Evolutionary conservation across 768 basidiomycete genomes (phyloP).

Genomic region (Naganishia vaughanmartiniae): DNA sequence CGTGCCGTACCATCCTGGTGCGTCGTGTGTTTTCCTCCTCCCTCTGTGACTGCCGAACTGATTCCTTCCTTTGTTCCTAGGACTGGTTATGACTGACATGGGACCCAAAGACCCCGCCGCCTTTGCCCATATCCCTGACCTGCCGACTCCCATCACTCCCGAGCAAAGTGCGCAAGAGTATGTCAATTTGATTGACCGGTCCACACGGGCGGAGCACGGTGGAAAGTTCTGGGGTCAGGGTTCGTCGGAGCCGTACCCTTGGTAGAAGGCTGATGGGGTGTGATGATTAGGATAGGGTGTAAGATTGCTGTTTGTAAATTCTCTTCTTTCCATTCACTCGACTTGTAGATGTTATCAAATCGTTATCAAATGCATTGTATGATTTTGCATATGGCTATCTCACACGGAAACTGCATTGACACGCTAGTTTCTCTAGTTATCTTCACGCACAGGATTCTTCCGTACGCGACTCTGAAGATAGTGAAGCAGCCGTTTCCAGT

Average conservation of each 20-base stretch:
- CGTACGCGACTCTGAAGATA: too few species aligned
- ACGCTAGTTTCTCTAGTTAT: too few species aligned
- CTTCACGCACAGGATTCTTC: too few species aligned
- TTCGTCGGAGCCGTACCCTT: neutral
- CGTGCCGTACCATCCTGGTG: conserved; percentile 23
- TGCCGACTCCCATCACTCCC: neutral
- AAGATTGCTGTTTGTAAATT: too few species aligned
- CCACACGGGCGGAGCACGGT: conserved; percentile 1
- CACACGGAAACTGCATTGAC: too few species aligned
- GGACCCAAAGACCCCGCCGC: neutral
- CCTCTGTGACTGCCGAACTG: neutral
- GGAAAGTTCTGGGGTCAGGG: conserved; percentile 14
- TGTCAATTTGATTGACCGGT: neutral
- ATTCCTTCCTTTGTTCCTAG: neutral
- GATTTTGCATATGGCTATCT: too few species aligned
- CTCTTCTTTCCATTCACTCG: too few species aligned
- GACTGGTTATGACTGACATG: conserved; percentile 27
- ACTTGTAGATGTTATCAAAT: too few species aligned
- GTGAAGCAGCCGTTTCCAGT: too few species aligned
- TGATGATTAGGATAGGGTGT: too few species aligned
- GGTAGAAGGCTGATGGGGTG: neutral
- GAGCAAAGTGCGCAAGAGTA: neutral
- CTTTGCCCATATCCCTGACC: neutral
- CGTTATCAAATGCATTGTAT: too few species aligned
- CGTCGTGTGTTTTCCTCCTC: neutral